Evolutionary conservation across 2,329 filamentous ascomycete species (phyloP).

Genomic region (Plenodomus lindquistii): DNA sequence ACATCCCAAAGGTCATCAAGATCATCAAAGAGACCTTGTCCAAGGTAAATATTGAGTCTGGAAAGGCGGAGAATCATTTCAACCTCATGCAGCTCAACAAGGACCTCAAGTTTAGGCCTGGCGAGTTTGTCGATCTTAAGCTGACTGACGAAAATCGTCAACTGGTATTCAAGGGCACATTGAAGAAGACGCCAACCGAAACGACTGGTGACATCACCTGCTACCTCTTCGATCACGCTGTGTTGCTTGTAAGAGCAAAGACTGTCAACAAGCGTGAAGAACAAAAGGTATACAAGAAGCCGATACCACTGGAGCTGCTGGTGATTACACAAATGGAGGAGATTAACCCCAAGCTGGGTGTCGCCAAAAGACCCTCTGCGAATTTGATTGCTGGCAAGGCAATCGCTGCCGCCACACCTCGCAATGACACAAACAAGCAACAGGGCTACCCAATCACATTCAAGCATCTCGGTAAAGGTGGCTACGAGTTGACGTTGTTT

Average conservation of each 20-base stretch:
- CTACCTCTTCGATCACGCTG: conserved; percentile 94
- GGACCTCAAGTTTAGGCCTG: conserved; percentile 85
- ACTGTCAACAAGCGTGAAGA: conserved; percentile 91
- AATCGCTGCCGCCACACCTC: conserved; percentile 53
- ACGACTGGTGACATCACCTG: conserved; percentile 82
- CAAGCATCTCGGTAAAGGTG: conserved; percentile 91
- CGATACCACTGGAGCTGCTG: conserved; percentile 90
- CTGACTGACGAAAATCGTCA: conserved; percentile 92
- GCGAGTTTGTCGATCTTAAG: conserved; percentile 90
- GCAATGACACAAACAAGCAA: conserved; percentile 51
- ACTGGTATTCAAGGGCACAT: conserved; percentile 87
- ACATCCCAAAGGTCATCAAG: conserved; percentile 85
- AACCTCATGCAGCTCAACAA: conserved; percentile 91
- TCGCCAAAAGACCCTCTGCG: conserved; percentile 84
- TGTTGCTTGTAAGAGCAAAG: conserved; percentile 89
- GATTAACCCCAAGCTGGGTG: conserved; percentile 78
- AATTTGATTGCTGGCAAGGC: conserved; percentile 63
- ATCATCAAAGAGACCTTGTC: conserved; percentile 86
- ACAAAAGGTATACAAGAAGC: conserved; percentile 91
- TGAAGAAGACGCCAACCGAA: conserved; percentile 92
- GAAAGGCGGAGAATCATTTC: conserved; percentile 96
- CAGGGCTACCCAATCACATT: conserved; percentile 96
- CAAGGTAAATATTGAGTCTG: conserved; percentile 90
- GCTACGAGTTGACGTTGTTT: conserved; percentile 89
- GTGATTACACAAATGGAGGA: conserved; percentile 98